Conservation (phyloP, 1,284 basidiomycete genomes). For the Amylostereum chailletii region DNA sequence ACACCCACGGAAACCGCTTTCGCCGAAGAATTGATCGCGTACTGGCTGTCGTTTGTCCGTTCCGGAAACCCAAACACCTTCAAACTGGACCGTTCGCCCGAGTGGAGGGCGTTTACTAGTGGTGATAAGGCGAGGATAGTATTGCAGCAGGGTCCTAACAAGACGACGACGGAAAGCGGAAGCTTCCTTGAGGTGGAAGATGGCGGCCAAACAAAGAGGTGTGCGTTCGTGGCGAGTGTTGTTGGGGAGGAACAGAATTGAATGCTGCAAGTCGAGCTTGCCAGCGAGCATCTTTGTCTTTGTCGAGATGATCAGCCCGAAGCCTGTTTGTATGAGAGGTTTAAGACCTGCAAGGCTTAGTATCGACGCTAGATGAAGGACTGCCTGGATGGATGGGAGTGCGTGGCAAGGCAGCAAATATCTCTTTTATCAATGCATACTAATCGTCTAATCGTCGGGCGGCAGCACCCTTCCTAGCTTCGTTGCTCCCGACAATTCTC, state of each 20-base stretch:
- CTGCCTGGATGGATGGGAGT: too few relatives aligned
- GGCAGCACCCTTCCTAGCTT: too few relatives aligned
- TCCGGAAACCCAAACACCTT: conserved; percentile 39
- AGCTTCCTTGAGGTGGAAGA: conserved; percentile 33
- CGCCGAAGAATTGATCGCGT: conserved; percentile 46
- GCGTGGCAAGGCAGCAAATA: too few relatives aligned
- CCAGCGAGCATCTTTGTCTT: too few relatives aligned
- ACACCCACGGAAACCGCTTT: conserved; percentile 36
- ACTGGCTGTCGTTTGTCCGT: conserved; percentile 54
- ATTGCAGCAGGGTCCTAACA: conserved; percentile 31
- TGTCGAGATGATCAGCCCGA: too few relatives aligned
- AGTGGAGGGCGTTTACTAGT: conserved; percentile 29
- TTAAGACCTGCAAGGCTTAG: too few relatives aligned
- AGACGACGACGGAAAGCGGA: conserved; percentile 26
- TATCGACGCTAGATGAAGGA: too few relatives aligned
- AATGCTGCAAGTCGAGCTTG: neutral
- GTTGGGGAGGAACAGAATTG: conserved; percentile 7
- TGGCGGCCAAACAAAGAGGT: conserved; percentile 27
- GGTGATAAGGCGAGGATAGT: conserved; percentile 28
- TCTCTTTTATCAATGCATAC: too few relatives aligned
- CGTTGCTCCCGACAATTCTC: too few relatives aligned
- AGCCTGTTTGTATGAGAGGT: too few relatives aligned
- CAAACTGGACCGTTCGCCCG: conserved; percentile 38
- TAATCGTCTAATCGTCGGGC: too few relatives aligned
- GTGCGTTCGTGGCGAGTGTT: conserved; percentile 20